Evolutionary conservation across 2,329 filamentous ascomycete genomes (phyloP).

Genomic region (Helotiales sp.): DNA sequence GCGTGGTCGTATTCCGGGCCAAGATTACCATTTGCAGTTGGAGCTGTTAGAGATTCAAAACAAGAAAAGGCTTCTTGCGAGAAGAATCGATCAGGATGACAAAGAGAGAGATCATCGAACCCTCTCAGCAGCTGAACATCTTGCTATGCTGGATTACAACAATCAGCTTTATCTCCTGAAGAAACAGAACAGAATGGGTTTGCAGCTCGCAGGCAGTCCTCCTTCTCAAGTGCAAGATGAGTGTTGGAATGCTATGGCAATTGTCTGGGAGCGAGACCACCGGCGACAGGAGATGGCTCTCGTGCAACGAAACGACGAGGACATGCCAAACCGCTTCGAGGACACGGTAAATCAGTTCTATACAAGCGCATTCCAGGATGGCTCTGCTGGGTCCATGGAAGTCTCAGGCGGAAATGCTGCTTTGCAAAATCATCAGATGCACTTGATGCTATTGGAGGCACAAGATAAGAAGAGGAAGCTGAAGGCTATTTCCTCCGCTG

Average conservation of each 20-base stretch:
- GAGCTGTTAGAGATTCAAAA: background rate
- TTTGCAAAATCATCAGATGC: background rate
- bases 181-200: background rate
- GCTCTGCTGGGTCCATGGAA: background rate
- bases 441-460: constrained; percentile 1
- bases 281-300: background rate
- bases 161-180: background rate
- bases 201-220: background rate
- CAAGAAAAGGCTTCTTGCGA: background rate
- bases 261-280: background rate
- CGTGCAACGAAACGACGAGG: background rate
- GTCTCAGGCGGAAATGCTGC: background rate
- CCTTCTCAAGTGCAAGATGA: background rate
- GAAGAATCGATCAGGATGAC: background rate
- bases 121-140: background rate
- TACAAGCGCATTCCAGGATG: background rate
- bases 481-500: background rate
- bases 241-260: background rate
- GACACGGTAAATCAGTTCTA: no score
- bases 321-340: no score
- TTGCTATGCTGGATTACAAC: background rate
- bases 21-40: background rate
- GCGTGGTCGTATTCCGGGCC: background rate
- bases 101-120: background rate
- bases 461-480: background rate